These are phyloP conservation scores for Catenaria anguillulae DNA, from an alignment of 371 early-diverging fungal species.

Conservation along the genomic window DNA sequence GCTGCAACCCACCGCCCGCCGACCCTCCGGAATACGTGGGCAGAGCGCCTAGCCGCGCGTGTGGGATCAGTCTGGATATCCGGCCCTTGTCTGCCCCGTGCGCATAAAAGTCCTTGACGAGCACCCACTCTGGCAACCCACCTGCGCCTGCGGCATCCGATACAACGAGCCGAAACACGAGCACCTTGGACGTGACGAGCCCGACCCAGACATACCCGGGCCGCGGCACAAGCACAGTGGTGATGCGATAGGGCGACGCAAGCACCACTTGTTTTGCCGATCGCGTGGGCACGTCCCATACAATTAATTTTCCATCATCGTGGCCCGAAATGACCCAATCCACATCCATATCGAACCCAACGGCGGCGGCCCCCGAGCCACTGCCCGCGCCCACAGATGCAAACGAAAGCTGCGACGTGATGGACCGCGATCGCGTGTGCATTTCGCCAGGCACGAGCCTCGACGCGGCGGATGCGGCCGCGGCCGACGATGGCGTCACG, in stretches of 20 bases:
- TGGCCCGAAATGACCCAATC: constrained; percentile 50
- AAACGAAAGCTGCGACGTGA: not conserved
- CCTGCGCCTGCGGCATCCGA: constrained; percentile 18
- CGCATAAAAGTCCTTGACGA: constrained; percentile 56
- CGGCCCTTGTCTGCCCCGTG: constrained; percentile 28
- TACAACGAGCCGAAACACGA: constrained; percentile 42
- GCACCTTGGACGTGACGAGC: constrained; percentile 60
- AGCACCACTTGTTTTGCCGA: constrained; percentile 30
- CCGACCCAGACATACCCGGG: constrained; percentile 62
- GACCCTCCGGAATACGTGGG: constrained; percentile 11
- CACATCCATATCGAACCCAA: constrained; percentile 17
- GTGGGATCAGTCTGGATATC: constrained; percentile 29
- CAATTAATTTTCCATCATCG: constrained; percentile 60
- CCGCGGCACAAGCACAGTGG: constrained; percentile 40
- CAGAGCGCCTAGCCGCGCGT: constrained; percentile 11
- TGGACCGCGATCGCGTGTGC: not conserved
- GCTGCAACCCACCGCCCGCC: constrained; percentile 17
- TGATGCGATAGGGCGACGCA: constrained; percentile 51
- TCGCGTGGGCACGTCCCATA: constrained; percentile 45
- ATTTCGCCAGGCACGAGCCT: not conserved
- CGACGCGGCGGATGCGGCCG: too few species aligned
- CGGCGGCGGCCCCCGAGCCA: not conserved
- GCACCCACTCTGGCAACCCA: constrained; percentile 24
- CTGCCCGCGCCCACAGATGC: constrained; percentile 1
- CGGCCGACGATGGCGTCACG: not conserved